Base-by-base conservation (phyloP, 176 grass and related monocot species). In the Echinochloa phyllopogon region DNA sequence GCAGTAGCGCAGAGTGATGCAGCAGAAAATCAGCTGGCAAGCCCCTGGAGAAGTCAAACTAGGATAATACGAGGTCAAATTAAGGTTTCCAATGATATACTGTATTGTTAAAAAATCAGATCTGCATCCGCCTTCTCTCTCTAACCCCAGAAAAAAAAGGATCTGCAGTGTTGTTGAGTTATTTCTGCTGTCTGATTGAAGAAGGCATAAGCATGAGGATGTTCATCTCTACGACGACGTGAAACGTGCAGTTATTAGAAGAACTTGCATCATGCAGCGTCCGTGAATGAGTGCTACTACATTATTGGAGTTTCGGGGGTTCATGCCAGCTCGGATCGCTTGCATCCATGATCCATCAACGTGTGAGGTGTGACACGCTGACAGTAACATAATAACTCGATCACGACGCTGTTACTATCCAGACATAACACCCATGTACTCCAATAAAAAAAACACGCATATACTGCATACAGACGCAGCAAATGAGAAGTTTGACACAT, bases 391-490 rank as follows among this genome's bases (percentile, higher is more conserved):
- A 61, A 7, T 24, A 61, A 6, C 59, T 84, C 47, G 59, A 49
- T 67, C 18, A 6, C 16, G 49, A 69, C 12, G 42, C 14, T 57
- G 82, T 76, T 65, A 53, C 70, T 76, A n/a, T 76, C 72, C 38
- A 47, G 3, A 12, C 38, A 24, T 42, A 43, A 15, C 10, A 25
- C n/a, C n/a, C n/a, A n/a, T n/a, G n/a, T n/a, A n/a, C n/a, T n/a
- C n/a, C n/a, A n/a, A n/a, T n/a, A n/a, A n/a, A n/a, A n/a, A n/a
- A n/a, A n/a, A n/a, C 21, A 33, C 29, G 29, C 29, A 33, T 33
- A 33, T 33, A 33, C 1, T 33, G 53, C 53, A n/a, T 57, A 9
- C 53, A 57, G 53, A 44, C 7, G 41, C 15, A 58, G 77, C 1
- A 21, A 63, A 80, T 14, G 68, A 72, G 38, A 40, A 37, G 23